Percentiles rank a stretch among this genome's conserved stretches.
phyloP scores from a whole-genome alignment of 352 stramenopile genomes.

The Pythium phragmiticola region DNA sequence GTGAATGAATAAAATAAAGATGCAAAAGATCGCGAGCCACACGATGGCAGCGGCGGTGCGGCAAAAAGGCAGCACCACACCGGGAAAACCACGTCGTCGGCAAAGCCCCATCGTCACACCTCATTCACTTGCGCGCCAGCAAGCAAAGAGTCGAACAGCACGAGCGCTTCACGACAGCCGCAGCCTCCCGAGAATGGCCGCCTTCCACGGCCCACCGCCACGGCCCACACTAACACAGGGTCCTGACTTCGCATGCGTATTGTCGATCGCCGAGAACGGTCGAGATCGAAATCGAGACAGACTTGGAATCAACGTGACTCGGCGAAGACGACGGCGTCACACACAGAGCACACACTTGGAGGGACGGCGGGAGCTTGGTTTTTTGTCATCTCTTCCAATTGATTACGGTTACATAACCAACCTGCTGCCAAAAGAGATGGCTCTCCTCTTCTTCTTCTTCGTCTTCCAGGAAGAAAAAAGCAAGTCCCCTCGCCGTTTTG shows the following conservation, averaged over 20 bases:
- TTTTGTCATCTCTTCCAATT: constrained; percentile 35
- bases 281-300: not conserved
- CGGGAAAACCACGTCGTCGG: not conserved
- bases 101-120: not conserved
- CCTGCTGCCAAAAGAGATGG: constrained; percentile 28
- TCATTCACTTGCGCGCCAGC: constrained; percentile 11
- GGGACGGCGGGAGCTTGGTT: constrained; percentile 5
- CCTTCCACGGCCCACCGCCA: not conserved
- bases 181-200: not conserved
- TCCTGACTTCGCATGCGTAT: constrained; percentile 7
- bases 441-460: constrained; percentile 32
- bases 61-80: not conserved
- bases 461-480: constrained; percentile 25
- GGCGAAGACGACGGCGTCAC: not conserved
- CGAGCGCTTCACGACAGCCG: not conserved
- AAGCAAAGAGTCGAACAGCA: not conserved
- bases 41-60: constrained; percentile 1
- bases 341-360: constrained; percentile 15
- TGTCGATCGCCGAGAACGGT: not conserved
- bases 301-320: not conserved
- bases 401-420: constrained; percentile 37
- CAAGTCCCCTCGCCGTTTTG: constrained; percentile 18
- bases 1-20: constrained; percentile 22
- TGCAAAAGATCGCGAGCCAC: constrained; percentile 4
- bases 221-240: constrained; percentile 18